Base-by-base conservation (phyloP, 805 yeast genomes). In the Yamadazyma kitorensis region DNA sequence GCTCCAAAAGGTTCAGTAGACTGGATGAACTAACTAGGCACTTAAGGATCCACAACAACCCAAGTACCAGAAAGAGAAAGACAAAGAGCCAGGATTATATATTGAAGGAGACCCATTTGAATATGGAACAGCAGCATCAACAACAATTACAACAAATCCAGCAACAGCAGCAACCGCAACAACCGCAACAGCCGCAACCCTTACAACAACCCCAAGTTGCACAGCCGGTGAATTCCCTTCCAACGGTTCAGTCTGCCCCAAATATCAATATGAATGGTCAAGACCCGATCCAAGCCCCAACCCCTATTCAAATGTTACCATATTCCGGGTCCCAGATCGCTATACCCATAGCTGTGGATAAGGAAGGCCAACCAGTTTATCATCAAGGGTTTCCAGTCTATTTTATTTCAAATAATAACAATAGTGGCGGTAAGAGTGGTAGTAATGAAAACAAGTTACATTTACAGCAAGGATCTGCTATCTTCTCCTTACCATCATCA, bases 1-100 rank as follows among this genome's bases (percentile, higher is more conserved):
- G 96, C 61, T 58, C 78, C 34, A 86, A 88, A 58, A 70, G 83
- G 43, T 87, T 87, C 53, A 74, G 84, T 38, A 72, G 96, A 43
- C 72, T 81, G 17, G 96, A 88, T 60, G 96, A 87, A 61, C 70
- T 87, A 37, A 87, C 95, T 10, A 70, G 96, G 46, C 96, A 87
- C 60, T 69, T 83, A 31, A 67, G 95, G 43, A 88, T 84, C 34
- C 96, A 87, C 61, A 70, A 76, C 14, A 79, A 77, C 46, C 81
- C 78, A 23, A 63, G 57, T 42, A 57, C 65, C 43, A 53, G 74
- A 48, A 70, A 60, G 52, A 57, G 58, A 34, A 61, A 54, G 51
- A 72, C 57, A 46, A 49, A 51, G 23, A 24, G 24, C 7, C 39
- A 38, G 23, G 39, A 31, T 20, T 30, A 14, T 27, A 18, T 35